Conservation (phyloP, 2,329 filamentous ascomycete species). For the Ascochyta clinopodiicola region DNA sequence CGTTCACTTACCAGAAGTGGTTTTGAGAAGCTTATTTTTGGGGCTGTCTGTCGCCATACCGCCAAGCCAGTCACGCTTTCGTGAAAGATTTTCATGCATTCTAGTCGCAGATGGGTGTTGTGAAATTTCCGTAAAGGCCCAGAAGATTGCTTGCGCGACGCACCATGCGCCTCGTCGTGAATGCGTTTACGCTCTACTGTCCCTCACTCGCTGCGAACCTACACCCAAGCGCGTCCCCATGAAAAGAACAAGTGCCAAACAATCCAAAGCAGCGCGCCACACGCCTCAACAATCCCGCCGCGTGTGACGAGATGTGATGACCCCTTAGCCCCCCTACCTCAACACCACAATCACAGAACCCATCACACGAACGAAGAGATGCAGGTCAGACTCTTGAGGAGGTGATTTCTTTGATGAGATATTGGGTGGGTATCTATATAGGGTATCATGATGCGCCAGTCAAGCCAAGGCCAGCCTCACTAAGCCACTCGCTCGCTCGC, state of each 20-base stretch:
- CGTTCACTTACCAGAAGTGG: constrained; percentile 30
- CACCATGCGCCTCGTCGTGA: constrained; percentile 10
- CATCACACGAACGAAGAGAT: constrained; percentile 1
- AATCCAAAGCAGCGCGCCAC: constrained; percentile 23
- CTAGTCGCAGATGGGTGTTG: constrained; percentile 15
- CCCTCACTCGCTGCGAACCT: background rate
- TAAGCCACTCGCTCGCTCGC: constrained; percentile 18
- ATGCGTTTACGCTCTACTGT: background rate
- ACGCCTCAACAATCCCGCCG: constrained; percentile 30
- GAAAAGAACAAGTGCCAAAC: too few relatives aligned
- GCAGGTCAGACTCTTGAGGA: background rate
- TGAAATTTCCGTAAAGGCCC: constrained; percentile 7
- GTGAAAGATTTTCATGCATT: background rate
- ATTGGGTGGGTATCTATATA: constrained; percentile 41
- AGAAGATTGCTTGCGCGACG: constrained; percentile 4
- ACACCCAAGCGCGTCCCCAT: too few relatives aligned
- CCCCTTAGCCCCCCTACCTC: background rate
- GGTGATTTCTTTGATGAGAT: constrained; percentile 13
- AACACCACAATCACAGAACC: constrained; percentile 5
- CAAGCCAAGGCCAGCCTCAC: constrained; percentile 34
- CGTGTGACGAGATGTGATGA: constrained; percentile 24
- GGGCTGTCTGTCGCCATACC: constrained; percentile 11
- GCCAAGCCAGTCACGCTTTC: constrained; percentile 1
- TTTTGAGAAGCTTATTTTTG: constrained; percentile 31
- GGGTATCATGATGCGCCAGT: constrained; percentile 27